Evolutionary conservation across 768 basidiomycete species (phyloP).

Genomic region (Mycena chlorophos): DNA sequence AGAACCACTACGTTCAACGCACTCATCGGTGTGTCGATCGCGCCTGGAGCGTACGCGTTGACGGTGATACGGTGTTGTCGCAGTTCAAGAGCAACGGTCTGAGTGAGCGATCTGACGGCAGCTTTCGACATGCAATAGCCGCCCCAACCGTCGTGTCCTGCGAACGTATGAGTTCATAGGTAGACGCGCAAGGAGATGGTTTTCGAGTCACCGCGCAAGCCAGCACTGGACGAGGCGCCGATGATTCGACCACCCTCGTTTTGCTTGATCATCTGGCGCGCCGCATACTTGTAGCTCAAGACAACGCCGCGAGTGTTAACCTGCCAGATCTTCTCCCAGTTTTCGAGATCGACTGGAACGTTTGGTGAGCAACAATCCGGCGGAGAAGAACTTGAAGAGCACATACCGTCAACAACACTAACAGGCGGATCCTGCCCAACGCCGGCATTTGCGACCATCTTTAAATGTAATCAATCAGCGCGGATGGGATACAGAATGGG

Average conservation of each 20-base stretch:
- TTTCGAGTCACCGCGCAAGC: conserved; percentile 27
- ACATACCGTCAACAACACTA: conserved; percentile 24
- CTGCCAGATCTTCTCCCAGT: conserved; percentile 34
- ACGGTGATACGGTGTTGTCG: conserved; percentile 33
- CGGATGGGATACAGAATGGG: background rate
- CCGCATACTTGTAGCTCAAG: conserved; percentile 45
- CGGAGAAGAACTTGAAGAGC: background rate
- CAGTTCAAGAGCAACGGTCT: conserved; percentile 36
- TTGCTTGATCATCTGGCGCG: conserved; percentile 45
- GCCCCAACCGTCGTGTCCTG: conserved; percentile 19
- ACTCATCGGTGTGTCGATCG: conserved; percentile 31
- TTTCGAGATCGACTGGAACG: conserved; percentile 30
- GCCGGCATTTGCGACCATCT: conserved; percentile 41
- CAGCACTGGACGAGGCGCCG: conserved; percentile 36
- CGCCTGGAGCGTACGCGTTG: conserved; percentile 37
- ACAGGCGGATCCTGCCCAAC: conserved; percentile 3
- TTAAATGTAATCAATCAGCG: background rate
- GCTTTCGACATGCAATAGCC: conserved; percentile 42
- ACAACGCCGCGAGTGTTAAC: conserved; percentile 43
- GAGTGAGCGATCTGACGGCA: conserved; percentile 43
- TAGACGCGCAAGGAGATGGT: background rate
- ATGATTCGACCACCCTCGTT: conserved; percentile 44
- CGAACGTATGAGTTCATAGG: background rate
- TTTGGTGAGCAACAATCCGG: no score
- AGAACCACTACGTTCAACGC: background rate